Conservation (phyloP, 352 stramenopile species). For the Phytophthora hibernalis region DNA sequence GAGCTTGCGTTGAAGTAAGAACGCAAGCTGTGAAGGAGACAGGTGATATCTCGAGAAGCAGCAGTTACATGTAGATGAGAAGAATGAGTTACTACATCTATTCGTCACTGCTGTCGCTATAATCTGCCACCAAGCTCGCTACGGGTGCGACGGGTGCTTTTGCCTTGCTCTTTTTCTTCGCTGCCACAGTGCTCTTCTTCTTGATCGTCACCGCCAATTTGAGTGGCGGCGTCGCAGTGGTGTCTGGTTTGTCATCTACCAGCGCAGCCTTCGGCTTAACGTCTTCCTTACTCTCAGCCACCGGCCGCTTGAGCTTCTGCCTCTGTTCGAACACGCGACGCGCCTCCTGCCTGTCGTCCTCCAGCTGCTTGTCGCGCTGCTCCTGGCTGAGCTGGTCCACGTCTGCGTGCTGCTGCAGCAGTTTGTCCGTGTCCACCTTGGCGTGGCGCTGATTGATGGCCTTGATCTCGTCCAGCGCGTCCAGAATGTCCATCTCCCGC, state of each 20-base stretch:
- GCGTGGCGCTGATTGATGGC: conserved; percentile 96
- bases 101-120: conserved; percentile 79
- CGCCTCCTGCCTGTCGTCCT: conserved; percentile 58
- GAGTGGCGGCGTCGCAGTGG: conserved; percentile 22
- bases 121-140: conserved; percentile 74
- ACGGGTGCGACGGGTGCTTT: conserved; percentile 45
- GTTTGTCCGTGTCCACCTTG: conserved; percentile 87
- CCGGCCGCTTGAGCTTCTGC: conserved; percentile 45
- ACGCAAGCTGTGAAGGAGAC: background rate
- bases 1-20: conserved; percentile 1
- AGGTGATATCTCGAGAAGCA: background rate
- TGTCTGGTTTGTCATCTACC: conserved; percentile 11
- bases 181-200: conserved; percentile 34
- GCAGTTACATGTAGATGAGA: background rate
- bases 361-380: conserved; percentile 51
- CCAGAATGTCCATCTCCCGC: conserved; percentile 99
- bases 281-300: conserved; percentile 24
- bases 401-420: conserved; percentile 67
- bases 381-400: conserved; percentile 45
- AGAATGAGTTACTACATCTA: conserved; percentile 18
- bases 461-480: conserved; percentile 98
- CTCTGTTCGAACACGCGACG: conserved; percentile 61
- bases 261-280: background rate
- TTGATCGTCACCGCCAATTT: conserved; percentile 47
- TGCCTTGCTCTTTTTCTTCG: conserved; percentile 46